phyloP scores from a whole-genome alignment of 441 rosid genomes.

The Theobroma grandiflorum region DNA sequence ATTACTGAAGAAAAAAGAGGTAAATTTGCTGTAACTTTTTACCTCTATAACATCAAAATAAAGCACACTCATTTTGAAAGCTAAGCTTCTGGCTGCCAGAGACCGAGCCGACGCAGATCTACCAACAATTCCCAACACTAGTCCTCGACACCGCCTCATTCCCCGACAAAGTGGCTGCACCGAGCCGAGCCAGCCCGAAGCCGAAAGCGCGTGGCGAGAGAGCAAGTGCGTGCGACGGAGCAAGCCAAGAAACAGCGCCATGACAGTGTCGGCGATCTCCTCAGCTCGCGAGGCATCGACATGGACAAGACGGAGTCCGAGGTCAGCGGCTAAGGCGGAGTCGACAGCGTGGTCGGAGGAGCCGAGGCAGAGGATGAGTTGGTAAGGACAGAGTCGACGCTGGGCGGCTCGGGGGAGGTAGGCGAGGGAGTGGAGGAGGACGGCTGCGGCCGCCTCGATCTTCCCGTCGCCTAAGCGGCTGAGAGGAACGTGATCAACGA shows the following conservation, averaged over 20 bases:
- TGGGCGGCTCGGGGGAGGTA: constrained; percentile 99
- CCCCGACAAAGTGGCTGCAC: constrained; percentile 93
- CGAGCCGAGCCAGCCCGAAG: constrained; percentile 94
- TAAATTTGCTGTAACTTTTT: constrained; percentile 19
- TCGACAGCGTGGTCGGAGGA: constrained; percentile 91
- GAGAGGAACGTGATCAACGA: constrained; percentile 90
- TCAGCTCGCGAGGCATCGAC: constrained; percentile 91
- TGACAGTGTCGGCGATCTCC: constrained; percentile 96
- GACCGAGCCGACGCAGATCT: constrained; percentile 89
- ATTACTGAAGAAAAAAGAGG: not conserved
- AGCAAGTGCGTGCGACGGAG: constrained; percentile 90
- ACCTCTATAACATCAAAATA: constrained; percentile 91
- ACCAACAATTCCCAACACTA: constrained; percentile 92
- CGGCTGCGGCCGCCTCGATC: constrained; percentile 90
- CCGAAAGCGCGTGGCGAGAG: constrained; percentile 84
- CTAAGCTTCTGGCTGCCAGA: constrained; percentile 88
- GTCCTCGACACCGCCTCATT: constrained; percentile 94
- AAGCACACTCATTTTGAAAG: constrained; percentile 95
- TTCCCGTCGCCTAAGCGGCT: constrained; percentile 84
- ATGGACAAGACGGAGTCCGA: constrained; percentile 90
- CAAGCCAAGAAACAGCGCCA: constrained; percentile 97
- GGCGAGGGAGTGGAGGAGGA: constrained; percentile 92
- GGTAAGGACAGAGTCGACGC: constrained; percentile 93
- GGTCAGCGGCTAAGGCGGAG: constrained; percentile 88
- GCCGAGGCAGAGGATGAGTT: constrained; percentile 93